Evolutionary conservation across 1,284 basidiomycete genomes (phyloP).

Genomic region (Coniferiporia sulphurascens): DNA sequence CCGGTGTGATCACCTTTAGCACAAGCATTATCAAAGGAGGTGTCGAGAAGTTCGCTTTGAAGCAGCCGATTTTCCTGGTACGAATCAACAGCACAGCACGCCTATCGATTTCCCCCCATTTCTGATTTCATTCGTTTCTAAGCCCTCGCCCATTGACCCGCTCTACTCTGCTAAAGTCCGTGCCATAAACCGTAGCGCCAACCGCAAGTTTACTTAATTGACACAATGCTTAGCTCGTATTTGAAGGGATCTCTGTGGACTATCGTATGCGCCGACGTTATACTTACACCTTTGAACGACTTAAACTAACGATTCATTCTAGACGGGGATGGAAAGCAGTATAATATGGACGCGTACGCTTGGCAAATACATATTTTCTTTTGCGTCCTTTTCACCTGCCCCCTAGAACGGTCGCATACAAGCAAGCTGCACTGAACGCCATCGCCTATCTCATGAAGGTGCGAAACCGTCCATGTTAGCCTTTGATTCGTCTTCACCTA

Average conservation of each 20-base stretch:
- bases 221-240: conserved; percentile 47
- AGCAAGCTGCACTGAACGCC: conserved; percentile 72
- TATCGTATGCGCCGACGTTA: conserved; percentile 42
- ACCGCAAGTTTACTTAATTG: not conserved
- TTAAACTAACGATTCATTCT: not conserved
- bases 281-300: too few relatives aligned
- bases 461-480: not conserved
- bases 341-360: conserved; percentile 71
- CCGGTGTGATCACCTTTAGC: conserved; percentile 71
- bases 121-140: not conserved
- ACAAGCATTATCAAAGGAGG: conserved; percentile 74
- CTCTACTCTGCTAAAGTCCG: conserved; percentile 62
- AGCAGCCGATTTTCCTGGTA: conserved; percentile 72
- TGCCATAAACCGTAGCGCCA: not conserved
- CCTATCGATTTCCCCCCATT: not conserved
- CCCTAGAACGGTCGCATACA: conserved; percentile 65
- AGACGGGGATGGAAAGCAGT: conserved; percentile 73
- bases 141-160: conserved; percentile 74
- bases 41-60: conserved; percentile 68
- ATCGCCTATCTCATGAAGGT: conserved; percentile 76
- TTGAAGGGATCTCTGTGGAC: conserved; percentile 73
- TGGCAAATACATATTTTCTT: not conserved
- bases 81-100: conserved; percentile 12
- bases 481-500: not conserved
- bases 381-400: not conserved